Percentiles rank a stretch among this genome's conserved stretches.
phyloP scores from a whole-genome alignment of 148 eudicot species.

The Camellia granthamiana region DNA sequence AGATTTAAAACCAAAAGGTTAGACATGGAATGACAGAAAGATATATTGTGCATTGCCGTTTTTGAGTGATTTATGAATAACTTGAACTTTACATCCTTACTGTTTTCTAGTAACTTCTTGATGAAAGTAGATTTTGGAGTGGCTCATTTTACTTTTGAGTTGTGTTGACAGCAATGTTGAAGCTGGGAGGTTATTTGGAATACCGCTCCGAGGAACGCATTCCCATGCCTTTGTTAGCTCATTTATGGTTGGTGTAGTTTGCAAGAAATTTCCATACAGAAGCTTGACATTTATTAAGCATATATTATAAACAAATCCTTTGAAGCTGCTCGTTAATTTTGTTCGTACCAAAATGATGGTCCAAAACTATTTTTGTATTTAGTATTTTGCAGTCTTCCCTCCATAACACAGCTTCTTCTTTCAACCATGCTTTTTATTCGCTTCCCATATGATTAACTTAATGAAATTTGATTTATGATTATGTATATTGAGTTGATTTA shows the following conservation, averaged over 20 bases:
- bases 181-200: conserved; percentile 96
- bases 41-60: neutral
- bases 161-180: conserved; percentile 72
- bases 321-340: neutral
- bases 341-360: neutral
- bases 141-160: conserved; percentile 20
- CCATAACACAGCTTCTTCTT: neutral
- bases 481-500: neutral
- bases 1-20: neutral
- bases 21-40: neutral
- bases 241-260: conserved; percentile 32
- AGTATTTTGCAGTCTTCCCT: neutral
- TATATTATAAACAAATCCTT: neutral
- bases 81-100: neutral
- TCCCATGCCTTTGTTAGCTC: conserved; percentile 99
- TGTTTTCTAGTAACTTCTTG: neutral
- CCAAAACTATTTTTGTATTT: neutral
- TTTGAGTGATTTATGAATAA: neutral
- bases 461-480: neutral
- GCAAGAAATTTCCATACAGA: neutral
- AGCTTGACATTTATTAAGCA: conserved; percentile 2
- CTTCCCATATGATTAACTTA: neutral
- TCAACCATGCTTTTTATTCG: neutral
- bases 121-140: neutral
- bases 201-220: conserved; percentile 93